A percentile compares a stretch with the other conserved stretches of the same genome.
Evolutionary conservation across 352 stramenopile species (phyloP).

Genomic region (Phytophthora rubi): DNA sequence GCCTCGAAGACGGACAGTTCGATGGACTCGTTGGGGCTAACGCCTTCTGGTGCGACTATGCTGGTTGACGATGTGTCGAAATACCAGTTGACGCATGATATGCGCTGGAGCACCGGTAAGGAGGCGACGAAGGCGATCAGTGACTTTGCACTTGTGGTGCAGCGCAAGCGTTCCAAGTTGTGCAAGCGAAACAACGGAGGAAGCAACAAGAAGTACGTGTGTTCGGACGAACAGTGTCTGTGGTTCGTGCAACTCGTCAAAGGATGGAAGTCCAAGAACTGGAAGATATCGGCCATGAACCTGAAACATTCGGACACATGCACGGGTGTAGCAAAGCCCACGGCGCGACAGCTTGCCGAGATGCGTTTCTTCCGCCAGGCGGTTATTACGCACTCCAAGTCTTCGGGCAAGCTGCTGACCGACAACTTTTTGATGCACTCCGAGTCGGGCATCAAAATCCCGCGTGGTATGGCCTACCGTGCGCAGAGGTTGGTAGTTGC

Average conservation of each 20-base stretch:
- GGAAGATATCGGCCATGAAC: slow-evolving; percentile 91
- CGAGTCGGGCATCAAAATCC: slow-evolving; percentile 70
- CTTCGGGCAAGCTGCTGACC: slow-evolving; percentile 78
- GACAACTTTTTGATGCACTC: slow-evolving; percentile 78
- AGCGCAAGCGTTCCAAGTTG: slow-evolving; percentile 80
- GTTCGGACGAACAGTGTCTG: slow-evolving; percentile 69
- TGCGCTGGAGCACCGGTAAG: slow-evolving; percentile 82
- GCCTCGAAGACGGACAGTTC: slow-evolving; percentile 2
- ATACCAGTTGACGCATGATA: slow-evolving; percentile 78
- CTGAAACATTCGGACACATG: slow-evolving; percentile 77
- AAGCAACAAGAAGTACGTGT: slow-evolving; percentile 90
- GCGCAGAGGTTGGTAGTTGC: slow-evolving; percentile 71
- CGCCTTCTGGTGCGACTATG: slow-evolving; percentile 36
- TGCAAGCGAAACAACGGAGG: slow-evolving; percentile 84
- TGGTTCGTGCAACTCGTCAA: slow-evolving; percentile 87
- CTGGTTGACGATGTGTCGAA: slow-evolving; percentile 69
- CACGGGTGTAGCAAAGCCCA: slow-evolving; percentile 69
- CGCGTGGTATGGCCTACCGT: slow-evolving; percentile 75
- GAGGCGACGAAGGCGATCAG: slow-evolving; percentile 80
- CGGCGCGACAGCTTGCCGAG: slow-evolving; percentile 75
- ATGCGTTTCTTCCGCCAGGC: slow-evolving; percentile 82
- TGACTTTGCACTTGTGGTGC: slow-evolving; percentile 79
- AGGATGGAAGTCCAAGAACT: slow-evolving; percentile 87
- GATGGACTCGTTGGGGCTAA: background rate
- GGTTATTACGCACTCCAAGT: slow-evolving; percentile 80